A percentile compares a stretch with the other conserved stretches of the same genome.
phyloP scores from a whole-genome alignment of 2,329 filamentous ascomycete genomes.

The Monilinia aucupariae region DNA sequence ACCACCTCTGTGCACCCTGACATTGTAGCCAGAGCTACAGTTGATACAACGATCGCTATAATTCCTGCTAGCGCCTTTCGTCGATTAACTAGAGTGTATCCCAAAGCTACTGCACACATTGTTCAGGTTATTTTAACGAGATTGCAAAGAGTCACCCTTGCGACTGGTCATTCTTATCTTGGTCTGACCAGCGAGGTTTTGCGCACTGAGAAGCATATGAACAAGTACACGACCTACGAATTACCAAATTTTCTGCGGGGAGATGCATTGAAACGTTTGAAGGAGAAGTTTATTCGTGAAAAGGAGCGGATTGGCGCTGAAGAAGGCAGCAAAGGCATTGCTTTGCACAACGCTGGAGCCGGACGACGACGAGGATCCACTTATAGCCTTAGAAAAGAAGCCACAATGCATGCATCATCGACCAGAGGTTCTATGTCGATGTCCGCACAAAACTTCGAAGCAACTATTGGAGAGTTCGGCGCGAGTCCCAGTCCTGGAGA shows the following conservation, averaged over 20 bases:
- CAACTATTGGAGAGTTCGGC: conserved; percentile 30
- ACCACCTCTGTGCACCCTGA: conserved; percentile 87
- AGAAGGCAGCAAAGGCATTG: conserved; percentile 86
- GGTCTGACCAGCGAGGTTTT: conserved; percentile 88
- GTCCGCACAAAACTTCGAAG: conserved; percentile 32
- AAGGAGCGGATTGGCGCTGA: conserved; percentile 74
- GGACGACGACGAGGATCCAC: conserved; percentile 66
- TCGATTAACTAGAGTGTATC: conserved; percentile 86
- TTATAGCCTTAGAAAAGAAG: conserved; percentile 72
- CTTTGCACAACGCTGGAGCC: conserved; percentile 73
- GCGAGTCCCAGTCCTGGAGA: conserved; percentile 65
- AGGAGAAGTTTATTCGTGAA: conserved; percentile 87
- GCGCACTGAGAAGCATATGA: conserved; percentile 88
- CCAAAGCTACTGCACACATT: conserved; percentile 93
- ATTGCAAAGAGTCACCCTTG: conserved; percentile 88
- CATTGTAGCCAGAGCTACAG: conserved; percentile 90
- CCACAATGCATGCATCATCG: conserved; percentile 57
- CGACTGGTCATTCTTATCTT: conserved; percentile 90
- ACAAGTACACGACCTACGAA: conserved; percentile 85
- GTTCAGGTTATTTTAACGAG: conserved; percentile 95
- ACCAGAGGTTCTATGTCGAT: conserved; percentile 22
- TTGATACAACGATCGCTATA: conserved; percentile 96
- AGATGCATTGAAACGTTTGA: conserved; percentile 73
- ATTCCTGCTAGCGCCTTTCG: conserved; percentile 96
- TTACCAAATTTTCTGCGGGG: conserved; percentile 87